phyloP scores from a whole-genome alignment of 768 basidiomycete genomes.

The Tephrocybe sp. region DNA sequence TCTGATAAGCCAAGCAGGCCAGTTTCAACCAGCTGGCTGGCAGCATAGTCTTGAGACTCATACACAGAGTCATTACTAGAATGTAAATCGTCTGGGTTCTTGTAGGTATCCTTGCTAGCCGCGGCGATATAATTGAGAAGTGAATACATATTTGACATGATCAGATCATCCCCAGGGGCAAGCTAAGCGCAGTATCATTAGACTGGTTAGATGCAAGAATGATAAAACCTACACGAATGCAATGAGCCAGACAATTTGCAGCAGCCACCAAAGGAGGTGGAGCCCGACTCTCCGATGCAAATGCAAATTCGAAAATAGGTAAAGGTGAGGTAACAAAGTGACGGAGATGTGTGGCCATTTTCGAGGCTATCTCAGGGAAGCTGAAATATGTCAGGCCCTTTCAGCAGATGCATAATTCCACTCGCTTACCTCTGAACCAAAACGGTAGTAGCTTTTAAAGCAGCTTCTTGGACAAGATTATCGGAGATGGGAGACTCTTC shows the following conservation, averaged over 20 bases:
- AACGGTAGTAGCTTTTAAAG: slow-evolving; percentile 80
- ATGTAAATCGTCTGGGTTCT: slow-evolving; percentile 43
- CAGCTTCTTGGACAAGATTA: slow-evolving; percentile 84
- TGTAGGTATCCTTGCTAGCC: slow-evolving; percentile 73
- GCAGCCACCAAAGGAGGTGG: slow-evolving; percentile 81
- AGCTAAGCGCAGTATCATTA: slow-evolving; percentile 44
- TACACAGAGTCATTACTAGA: slow-evolving; percentile 40
- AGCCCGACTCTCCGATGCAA: slow-evolving; percentile 66
- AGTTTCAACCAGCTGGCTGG: slow-evolving; percentile 56
- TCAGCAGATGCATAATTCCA: not conserved
- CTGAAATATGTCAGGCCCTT: slow-evolving; percentile 34
- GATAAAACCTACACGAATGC: slow-evolving; percentile 63
- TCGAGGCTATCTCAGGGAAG: slow-evolving; percentile 75
- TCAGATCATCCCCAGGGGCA: slow-evolving; percentile 81
- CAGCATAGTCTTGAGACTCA: slow-evolving; percentile 43
- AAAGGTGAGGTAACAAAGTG: slow-evolving; percentile 87
- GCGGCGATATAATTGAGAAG: slow-evolving; percentile 89
- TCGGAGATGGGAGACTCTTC: slow-evolving; percentile 80
- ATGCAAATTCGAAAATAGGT: slow-evolving; percentile 85
- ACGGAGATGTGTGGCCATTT: slow-evolving; percentile 76
- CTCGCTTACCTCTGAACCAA: slow-evolving; percentile 70
- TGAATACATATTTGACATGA: slow-evolving; percentile 96
- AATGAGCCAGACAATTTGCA: slow-evolving; percentile 86
- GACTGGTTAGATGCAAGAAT: not conserved
- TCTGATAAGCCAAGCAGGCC: slow-evolving; percentile 70